Base-by-base conservation (phyloP, 768 basidiomycete genomes). In the Hirschioporus abietinus region DNA sequence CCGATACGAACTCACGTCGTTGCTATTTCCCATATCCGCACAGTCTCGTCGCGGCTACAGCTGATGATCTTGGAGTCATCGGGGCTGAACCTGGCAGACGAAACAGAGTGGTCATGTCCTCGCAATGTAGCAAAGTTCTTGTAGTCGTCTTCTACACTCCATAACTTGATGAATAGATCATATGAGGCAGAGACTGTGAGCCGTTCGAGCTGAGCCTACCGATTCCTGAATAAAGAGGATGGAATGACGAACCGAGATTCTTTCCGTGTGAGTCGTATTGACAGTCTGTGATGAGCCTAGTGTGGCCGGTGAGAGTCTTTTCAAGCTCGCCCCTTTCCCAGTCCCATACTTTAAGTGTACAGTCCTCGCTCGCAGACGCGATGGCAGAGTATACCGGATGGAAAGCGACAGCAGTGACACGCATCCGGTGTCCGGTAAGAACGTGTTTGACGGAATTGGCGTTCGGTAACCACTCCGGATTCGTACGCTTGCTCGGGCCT, bases 281-380 rank as follows among this genome's bases (percentile, higher is more conserved):
- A n/a, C 83, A 80, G 72, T 86, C 85, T 67, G 78, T 81, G 7
- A 88, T 84, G 18, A 79, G 79, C 70, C 83, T 83, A 24, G 86
- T 87, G 74, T 88, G 86, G 5, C 85, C 85, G 70, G 86, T 86
- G 27, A 86, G 72, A 52, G 86, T 87, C 68, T 83, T 71, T 73
- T 87, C 86, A 68, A 86, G 81, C 65, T 86, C 85, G 52, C 86
- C 86, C 17, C 81, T 81, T 73, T 86, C 85, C 84, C 84, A 87
- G 69, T 87, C 86, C 85, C 85, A 87, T 6, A 86, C 78, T 76
- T 86, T 86, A 63, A 87, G 75, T 24, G 78, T 85, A 58, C 81
- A 74, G 70, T 87, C 86, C 61, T 85, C 85, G 67, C 82, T 83
- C 20, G 84, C 84, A n/a, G 79, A 81, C 0, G 81, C 86, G 25